Conservation (phyloP, 257 asterid species). For the Craterostigma plantagineum region DNA sequence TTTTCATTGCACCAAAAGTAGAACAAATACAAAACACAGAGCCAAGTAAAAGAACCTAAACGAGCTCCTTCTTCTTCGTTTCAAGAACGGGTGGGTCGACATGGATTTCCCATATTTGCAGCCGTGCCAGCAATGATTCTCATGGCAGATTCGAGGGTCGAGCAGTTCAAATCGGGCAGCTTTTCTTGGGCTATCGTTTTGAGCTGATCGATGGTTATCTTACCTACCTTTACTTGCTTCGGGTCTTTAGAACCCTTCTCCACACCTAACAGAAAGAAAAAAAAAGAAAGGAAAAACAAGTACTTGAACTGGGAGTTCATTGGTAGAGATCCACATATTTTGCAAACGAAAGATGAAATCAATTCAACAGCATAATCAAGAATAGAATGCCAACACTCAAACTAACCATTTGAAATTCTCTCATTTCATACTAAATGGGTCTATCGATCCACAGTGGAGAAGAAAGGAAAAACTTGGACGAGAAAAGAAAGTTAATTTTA, state of each 20-base stretch:
- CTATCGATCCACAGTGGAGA: no score
- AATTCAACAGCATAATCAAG: no score
- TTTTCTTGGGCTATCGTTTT: constrained; percentile 74
- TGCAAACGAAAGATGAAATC: no score
- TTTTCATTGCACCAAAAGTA: not conserved
- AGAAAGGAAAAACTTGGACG: no score
- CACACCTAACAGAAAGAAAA: constrained; percentile 27
- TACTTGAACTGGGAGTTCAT: no score
- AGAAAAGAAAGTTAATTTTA: no score
- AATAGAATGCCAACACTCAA: no score
- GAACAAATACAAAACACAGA: not conserved
- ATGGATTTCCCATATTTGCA: constrained; percentile 90
- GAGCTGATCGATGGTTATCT: constrained; percentile 63
- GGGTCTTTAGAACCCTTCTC: constrained; percentile 97
- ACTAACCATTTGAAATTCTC: no score
- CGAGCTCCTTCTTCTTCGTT: constrained; percentile 39
- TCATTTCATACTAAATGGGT: no score
- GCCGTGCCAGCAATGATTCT: constrained; percentile 97
- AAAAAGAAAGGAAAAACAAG: no score
- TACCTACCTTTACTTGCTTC: constrained; percentile 60
- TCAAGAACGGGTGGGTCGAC: constrained; percentile 83
- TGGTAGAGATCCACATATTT: no score
- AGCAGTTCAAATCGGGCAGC: constrained; percentile 82
- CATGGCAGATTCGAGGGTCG: constrained; percentile 75
- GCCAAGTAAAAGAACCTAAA: not conserved